A percentile compares a stretch with the other conserved stretches of the same genome.
phyloP scores from a whole-genome alignment of 2,329 filamentous ascomycete genomes.

The Colletotrichum higginsianum region DNA sequence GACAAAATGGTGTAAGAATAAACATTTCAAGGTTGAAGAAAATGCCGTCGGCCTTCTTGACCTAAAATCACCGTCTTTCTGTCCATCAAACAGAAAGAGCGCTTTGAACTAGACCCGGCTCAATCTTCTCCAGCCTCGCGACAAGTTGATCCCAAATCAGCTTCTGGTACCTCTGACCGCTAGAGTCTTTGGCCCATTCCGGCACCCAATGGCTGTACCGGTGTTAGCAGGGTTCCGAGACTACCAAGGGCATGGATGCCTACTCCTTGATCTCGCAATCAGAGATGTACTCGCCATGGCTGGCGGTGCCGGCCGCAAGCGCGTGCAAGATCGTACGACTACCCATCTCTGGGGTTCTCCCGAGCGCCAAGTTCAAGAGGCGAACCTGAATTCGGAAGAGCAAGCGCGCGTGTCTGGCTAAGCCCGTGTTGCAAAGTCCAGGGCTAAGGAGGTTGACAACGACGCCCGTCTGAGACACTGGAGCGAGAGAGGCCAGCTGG shows the following conservation, averaged over 20 bases:
- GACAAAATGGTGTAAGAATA: too few species aligned
- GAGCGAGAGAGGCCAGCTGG: conserved; percentile 47
- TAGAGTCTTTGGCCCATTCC: conserved; percentile 25
- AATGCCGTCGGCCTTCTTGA: too few species aligned
- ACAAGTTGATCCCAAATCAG: conserved; percentile 30
- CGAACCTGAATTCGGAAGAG: conserved; percentile 16
- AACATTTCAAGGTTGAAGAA: too few species aligned
- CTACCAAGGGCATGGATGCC: too few species aligned
- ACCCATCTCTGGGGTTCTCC: conserved; percentile 47
- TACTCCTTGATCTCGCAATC: conserved; percentile 49
- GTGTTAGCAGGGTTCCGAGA: too few species aligned
- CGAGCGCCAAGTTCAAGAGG: conserved; percentile 23
- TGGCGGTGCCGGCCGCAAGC: conserved; percentile 45
- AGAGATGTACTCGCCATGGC: conserved; percentile 47
- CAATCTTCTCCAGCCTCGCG: conserved; percentile 15
- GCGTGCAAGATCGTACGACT: conserved; percentile 49
- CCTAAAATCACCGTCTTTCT: too few species aligned
- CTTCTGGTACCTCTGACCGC: conserved; percentile 25
- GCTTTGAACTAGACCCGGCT: background rate
- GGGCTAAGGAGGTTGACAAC: conserved; percentile 52
- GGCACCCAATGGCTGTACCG: conserved; percentile 16
- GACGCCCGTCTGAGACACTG: conserved; percentile 48
- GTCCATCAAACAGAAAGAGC: too few species aligned
- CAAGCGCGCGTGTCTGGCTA: conserved; percentile 34
- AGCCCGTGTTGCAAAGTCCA: conserved; percentile 49